Evolutionary conservation across 768 basidiomycete species (phyloP), one percentile per base, ranked within the genome.

Genomic region (Leccinum variicolor): DNA sequence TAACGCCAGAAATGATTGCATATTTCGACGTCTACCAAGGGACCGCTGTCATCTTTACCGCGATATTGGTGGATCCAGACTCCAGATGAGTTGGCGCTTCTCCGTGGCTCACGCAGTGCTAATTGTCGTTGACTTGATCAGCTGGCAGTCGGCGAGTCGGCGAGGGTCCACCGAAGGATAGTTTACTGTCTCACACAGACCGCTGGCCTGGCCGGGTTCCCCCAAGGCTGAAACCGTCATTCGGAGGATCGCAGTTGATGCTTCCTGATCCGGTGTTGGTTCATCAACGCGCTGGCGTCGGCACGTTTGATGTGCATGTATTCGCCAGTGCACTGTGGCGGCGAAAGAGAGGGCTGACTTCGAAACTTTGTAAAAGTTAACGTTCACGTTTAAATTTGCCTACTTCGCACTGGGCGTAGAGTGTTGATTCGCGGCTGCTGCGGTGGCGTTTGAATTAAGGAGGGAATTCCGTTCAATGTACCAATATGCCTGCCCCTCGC

Each of bases 41-140:
- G n/a, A 26, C 54, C 23, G 9, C 53, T 48, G 50, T 49, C 54
- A 15, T 26, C 26, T 29, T 53, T 54, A 14, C 49, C 25, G 51
- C 36, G 46, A 63, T 29, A 49, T 52, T 14, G 49, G 53, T 43
- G 55, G 36, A 57, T 60, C 55, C 21, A 23, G 23, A 25, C 23
- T 43, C n/a, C n/a, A n/a, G n/a, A n/a, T n/a, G n/a, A 13, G 11
- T 55, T 11, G 28, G 47, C 29, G 15, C 25, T 52, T 36, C 36
- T 52, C 25, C 36, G 36, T 41, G 52, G 23, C 26, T 11, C 36
- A 13, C 26, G 23, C 4, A 36, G 14, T 52, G 39, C 10, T n/a
- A 41, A 19, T 41, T n/a, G 34, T 36, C 15, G n/a, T 41, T 19
- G 39, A 19, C 39, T 41, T 41, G 39, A 11, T 41, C n/a, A 19